phyloP scores from a whole-genome alignment of 176 grass and related monocot species.

The Dendrocalamus sinicus region DNA sequence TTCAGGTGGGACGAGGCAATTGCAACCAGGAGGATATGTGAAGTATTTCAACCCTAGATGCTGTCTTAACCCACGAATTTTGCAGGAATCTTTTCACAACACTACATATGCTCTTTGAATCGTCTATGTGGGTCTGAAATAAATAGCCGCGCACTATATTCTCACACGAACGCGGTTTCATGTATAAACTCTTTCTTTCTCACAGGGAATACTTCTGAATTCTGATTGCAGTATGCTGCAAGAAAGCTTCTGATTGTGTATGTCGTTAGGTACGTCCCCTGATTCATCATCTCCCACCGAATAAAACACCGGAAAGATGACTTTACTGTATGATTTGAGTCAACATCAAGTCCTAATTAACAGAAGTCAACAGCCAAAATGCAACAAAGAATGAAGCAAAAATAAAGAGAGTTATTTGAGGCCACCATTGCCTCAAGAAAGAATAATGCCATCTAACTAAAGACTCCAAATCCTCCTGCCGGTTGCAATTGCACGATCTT shows the following conservation, averaged over 20 bases:
- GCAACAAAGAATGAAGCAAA: constrained; percentile 51
- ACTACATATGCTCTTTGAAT: constrained; percentile 5
- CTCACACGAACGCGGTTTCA: constrained; percentile 23
- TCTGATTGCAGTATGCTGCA: constrained; percentile 6
- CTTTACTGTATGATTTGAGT: constrained; percentile 44
- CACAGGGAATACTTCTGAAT: constrained; percentile 27
- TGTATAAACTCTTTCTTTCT: constrained; percentile 1
- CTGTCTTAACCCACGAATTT: background rate
- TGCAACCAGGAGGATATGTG: background rate
- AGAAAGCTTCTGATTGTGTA: constrained; percentile 23
- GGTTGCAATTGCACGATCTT: constrained; percentile 41
- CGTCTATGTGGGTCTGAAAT: background rate
- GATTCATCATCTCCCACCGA: constrained; percentile 43
- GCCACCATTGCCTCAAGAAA: constrained; percentile 39
- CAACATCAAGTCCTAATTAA: constrained; percentile 54
- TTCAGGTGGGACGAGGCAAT: background rate
- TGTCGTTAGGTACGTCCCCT: constrained; percentile 38
- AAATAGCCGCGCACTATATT: background rate
- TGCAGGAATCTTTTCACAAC: background rate
- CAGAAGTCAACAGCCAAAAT: constrained; percentile 48
- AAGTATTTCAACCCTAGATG: background rate
- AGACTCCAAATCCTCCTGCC: constrained; percentile 39
- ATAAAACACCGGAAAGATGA: constrained; percentile 42
- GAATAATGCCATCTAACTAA: constrained; percentile 45
- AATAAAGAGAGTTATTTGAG: constrained; percentile 51